A percentile compares a stretch with the other conserved stretches of the same genome.
phyloP scores from a whole-genome alignment of 2,329 filamentous ascomycete genomes.

The Claviceps maximensis region DNA sequence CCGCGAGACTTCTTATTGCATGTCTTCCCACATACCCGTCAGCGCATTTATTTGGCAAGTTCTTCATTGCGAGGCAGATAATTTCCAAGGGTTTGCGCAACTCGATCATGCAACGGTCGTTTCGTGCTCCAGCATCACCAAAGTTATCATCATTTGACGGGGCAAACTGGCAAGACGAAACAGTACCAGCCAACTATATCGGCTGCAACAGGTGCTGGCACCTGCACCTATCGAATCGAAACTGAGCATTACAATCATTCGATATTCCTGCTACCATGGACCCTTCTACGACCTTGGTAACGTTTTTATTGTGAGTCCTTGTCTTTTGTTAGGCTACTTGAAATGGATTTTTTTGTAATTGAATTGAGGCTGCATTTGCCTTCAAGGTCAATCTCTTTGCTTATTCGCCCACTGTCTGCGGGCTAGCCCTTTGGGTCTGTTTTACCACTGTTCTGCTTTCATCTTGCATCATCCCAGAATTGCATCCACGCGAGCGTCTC shows the following conservation, averaged over 20 bases:
- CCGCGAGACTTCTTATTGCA: background rate
- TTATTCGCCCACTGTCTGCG: background rate
- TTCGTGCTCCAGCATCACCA: conserved; percentile 8
- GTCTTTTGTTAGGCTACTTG: background rate
- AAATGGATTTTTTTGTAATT: background rate
- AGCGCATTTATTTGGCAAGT: conserved; percentile 4
- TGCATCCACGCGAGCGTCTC: background rate
- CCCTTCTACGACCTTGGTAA: conserved; percentile 52
- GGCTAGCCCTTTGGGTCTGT: background rate
- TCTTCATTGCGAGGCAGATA: conserved; percentile 5
- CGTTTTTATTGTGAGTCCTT: conserved; percentile 49
- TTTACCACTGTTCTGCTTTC: background rate
- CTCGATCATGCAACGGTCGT: conserved; percentile 7
- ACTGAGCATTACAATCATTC: background rate
- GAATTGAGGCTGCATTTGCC: background rate
- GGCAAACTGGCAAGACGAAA: background rate
- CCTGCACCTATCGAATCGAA: background rate
- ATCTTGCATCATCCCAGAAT: background rate
- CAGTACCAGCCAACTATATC: background rate
- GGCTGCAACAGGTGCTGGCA: background rate
- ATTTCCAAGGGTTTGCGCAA: conserved; percentile 6
- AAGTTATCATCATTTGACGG: background rate
- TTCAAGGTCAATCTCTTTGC: background rate
- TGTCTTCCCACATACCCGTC: conserved; percentile 7
- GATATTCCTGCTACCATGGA: conserved; percentile 30